Evolutionary conservation across 139 green algal genomes (phyloP).

Genomic region (Mychonastes homosphaera): DNA sequence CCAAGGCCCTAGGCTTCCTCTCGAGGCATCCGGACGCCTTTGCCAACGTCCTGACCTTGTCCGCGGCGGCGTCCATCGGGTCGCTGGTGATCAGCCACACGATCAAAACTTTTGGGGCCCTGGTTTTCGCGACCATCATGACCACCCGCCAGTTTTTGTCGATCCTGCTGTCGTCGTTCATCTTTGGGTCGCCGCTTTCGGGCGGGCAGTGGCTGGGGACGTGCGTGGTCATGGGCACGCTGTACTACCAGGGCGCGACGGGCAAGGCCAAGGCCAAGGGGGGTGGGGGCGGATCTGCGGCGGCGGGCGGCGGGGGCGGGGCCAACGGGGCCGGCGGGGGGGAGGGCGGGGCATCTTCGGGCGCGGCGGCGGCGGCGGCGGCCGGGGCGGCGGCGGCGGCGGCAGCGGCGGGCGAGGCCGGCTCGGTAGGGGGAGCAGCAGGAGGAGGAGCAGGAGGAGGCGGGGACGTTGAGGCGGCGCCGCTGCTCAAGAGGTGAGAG

Average conservation of each 20-base stretch:
- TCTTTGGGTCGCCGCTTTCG: conserved; percentile 67
- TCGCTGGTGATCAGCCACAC: conserved; percentile 73
- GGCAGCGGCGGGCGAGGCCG: conserved; percentile 3
- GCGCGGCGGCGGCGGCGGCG: not conserved
- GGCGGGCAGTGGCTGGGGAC: conserved; percentile 51
- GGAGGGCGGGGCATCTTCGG: not conserved
- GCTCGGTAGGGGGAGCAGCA: too few relatives aligned
- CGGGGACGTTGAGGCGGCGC: too few relatives aligned
- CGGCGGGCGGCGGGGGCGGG: not conserved
- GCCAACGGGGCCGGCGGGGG: not conserved
- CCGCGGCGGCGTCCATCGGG: too few relatives aligned
- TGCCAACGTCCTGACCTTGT: too few relatives aligned
- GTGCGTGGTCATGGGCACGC: conserved; percentile 39
- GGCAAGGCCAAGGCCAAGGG: conserved; percentile 25
- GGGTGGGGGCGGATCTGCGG: not conserved
- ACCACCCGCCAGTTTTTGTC: conserved; percentile 83
- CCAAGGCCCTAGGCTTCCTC: not conserved
- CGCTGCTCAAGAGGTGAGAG: too few relatives aligned
- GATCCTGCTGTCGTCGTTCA: conserved; percentile 72
- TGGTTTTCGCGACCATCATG: conserved; percentile 94
- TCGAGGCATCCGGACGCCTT: too few relatives aligned
- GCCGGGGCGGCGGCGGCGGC: not conserved
- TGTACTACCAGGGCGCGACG: conserved; percentile 53
- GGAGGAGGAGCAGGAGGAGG: too few relatives aligned
- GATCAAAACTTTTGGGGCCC: conserved; percentile 78